phyloP scores from a whole-genome alignment of 139 green algal species.

The Limnomonas spitsbergensis region DNA sequence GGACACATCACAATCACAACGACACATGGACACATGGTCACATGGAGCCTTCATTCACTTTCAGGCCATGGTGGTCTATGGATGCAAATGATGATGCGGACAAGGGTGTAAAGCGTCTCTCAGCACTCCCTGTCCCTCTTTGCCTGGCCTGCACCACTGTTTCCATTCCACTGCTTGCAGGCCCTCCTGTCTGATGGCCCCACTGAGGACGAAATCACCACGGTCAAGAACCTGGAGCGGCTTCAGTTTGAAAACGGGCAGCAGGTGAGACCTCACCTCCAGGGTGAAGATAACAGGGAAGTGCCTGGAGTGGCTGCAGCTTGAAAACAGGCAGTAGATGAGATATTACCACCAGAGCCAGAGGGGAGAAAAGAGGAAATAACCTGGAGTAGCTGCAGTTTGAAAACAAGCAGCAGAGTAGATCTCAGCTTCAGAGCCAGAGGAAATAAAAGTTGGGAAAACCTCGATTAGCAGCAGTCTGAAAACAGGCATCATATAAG shows the following conservation, averaged over 20 bases:
- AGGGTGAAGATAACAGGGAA: not conserved
- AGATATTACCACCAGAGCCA: not conserved
- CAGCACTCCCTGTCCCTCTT: no score
- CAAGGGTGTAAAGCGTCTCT: no score
- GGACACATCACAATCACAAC: not conserved
- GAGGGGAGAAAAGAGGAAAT: not conserved
- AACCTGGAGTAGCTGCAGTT: not conserved
- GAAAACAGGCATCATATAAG: not conserved
- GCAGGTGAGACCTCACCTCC: constrained; percentile 16
- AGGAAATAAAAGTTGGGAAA: not conserved
- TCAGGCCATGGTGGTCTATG: not conserved
- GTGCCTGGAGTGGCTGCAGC: not conserved
- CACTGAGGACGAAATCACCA: constrained; percentile 55
- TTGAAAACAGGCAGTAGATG: not conserved
- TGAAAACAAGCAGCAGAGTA: not conserved
- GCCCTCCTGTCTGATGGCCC: no score
- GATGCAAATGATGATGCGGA: not conserved
- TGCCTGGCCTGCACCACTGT: no score
- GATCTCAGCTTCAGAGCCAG: not conserved
- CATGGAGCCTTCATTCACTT: not conserved
- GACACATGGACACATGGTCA: not conserved
- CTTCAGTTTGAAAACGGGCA: constrained; percentile 54
- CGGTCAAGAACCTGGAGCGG: constrained; percentile 62
- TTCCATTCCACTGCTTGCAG: no score
- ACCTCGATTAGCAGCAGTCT: not conserved